Evolutionary conservation across 1,284 basidiomycete species (phyloP).

Genomic region (Apiotrichum domesticum): DNA sequence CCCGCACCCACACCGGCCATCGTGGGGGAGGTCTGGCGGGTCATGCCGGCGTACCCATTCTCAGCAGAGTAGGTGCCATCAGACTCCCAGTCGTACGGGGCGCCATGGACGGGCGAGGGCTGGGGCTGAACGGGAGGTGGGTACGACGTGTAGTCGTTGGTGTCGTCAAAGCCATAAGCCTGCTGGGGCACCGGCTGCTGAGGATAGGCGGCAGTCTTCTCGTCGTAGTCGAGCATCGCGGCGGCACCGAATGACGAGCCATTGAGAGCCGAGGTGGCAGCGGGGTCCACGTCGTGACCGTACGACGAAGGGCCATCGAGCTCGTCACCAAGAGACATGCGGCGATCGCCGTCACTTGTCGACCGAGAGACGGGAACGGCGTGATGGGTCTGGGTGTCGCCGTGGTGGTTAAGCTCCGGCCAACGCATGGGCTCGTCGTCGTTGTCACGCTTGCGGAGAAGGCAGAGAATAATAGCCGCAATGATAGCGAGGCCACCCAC

Average conservation of each 20-base stretch:
- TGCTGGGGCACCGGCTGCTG: background rate
- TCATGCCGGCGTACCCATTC: conserved; percentile 10
- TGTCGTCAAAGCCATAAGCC: conserved; percentile 11
- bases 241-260: conserved; percentile 29
- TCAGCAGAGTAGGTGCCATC: background rate
- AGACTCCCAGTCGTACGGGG: conserved; percentile 15
- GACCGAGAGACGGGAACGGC: conserved; percentile 40
- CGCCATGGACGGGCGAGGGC: conserved; percentile 15
- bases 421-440: conserved; percentile 47
- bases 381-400: conserved; percentile 40
- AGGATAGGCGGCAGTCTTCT: conserved; percentile 15
- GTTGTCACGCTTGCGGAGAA: conserved; percentile 31
- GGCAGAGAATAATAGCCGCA: conserved; percentile 29
- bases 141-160: conserved; percentile 32
- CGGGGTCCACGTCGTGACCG: conserved; percentile 3
- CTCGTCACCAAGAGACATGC: conserved; percentile 46
- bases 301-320: conserved; percentile 20
- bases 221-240: conserved; percentile 25
- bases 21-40: conserved; percentile 21
- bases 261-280: conserved; percentile 20
- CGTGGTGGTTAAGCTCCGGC: conserved; percentile 47
- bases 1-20: conserved; percentile 8
- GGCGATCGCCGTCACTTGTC: conserved; percentile 31
- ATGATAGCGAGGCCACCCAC: conserved; percentile 34
- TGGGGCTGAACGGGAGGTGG: conserved; percentile 28